Conservation (phyloP, 768 basidiomycete species). For the Rhizopogon vinicolor region DNA sequence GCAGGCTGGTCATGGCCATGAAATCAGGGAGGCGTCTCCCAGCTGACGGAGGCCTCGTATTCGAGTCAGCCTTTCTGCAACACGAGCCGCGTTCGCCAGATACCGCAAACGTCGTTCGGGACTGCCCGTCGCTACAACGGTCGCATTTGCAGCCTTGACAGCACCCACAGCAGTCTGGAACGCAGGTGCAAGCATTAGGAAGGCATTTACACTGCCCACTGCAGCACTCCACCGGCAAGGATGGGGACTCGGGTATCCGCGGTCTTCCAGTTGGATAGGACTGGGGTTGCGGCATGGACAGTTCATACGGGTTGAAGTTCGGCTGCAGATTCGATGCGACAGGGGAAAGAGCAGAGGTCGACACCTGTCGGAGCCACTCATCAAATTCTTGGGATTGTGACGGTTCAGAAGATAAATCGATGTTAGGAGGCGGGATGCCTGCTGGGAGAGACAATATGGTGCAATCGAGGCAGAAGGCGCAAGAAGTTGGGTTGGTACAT, state of each 20-base stretch:
- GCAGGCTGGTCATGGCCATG: slow-evolving; percentile 27
- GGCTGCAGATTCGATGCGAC: slow-evolving; percentile 7
- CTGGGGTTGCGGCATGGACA: slow-evolving; percentile 13
- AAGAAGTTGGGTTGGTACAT: slow-evolving; percentile 34
- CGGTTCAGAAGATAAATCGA: slow-evolving; percentile 38
- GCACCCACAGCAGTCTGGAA: slow-evolving; percentile 25
- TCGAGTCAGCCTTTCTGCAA: slow-evolving; percentile 10
- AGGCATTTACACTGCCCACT: slow-evolving; percentile 31
- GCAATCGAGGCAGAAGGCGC: slow-evolving; percentile 57
- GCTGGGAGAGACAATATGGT: slow-evolving; percentile 49
- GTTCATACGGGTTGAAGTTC: slow-evolving; percentile 26
- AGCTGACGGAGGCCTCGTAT: slow-evolving; percentile 3
- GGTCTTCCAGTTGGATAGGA: slow-evolving; percentile 2
- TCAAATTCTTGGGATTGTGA: slow-evolving; percentile 45
- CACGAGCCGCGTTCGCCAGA: slow-evolving; percentile 30
- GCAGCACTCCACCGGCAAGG: slow-evolving; percentile 22
- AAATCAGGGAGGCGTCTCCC: slow-evolving; percentile 26
- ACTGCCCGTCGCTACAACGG: slow-evolving; percentile 14
- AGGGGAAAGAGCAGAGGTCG: slow-evolving; percentile 11
- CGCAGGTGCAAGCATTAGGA: slow-evolving; percentile 27
- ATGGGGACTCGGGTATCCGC: slow-evolving; percentile 13
- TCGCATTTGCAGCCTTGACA: slow-evolving; percentile 27
- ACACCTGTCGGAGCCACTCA: slow-evolving; percentile 59
- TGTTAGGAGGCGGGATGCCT: slow-evolving; percentile 36
- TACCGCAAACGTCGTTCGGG: slow-evolving; percentile 23